phyloP scores from a whole-genome alignment of 768 basidiomycete species.

The Podaxis sp. region DNA sequence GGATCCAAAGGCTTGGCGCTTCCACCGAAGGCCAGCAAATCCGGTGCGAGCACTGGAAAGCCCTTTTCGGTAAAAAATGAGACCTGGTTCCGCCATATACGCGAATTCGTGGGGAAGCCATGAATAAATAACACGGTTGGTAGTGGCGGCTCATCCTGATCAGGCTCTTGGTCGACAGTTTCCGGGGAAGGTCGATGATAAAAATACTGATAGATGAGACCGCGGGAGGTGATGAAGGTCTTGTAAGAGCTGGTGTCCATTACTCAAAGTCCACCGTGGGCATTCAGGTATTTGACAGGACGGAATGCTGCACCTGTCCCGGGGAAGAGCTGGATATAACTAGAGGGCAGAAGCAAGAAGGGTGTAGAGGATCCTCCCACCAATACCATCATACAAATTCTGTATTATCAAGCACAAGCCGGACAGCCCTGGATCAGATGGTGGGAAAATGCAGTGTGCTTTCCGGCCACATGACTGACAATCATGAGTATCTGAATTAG shows the following conservation, averaged over 20 bases:
- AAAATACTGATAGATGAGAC: constrained; percentile 36
- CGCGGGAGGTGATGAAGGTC: constrained; percentile 29
- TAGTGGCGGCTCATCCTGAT: constrained; percentile 20
- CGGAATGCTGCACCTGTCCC: neutral
- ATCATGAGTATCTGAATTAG: constrained; percentile 18
- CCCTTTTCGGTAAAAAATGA: constrained; percentile 34
- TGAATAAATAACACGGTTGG: constrained; percentile 40
- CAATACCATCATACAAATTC: neutral
- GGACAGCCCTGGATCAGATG: neutral
- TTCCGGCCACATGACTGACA: neutral
- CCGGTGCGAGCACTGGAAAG: constrained; percentile 42
- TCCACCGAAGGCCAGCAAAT: constrained; percentile 47
- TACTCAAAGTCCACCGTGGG: too few relatives aligned
- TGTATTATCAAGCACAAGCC: neutral
- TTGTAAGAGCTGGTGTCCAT: neutral
- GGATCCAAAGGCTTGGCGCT: constrained; percentile 41
- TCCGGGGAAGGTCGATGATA: constrained; percentile 16
- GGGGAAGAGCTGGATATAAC: neutral
- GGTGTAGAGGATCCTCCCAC: neutral
- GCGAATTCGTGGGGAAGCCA: constrained; percentile 40
- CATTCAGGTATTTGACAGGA: neutral
- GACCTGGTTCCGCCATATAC: constrained; percentile 35
- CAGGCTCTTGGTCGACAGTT: constrained; percentile 4
- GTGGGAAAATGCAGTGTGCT: too few relatives aligned
- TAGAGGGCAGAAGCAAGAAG: neutral